Evolutionary conservation across 306 rosid genomes (phyloP).

Genomic region (Quercus gilva): DNA sequence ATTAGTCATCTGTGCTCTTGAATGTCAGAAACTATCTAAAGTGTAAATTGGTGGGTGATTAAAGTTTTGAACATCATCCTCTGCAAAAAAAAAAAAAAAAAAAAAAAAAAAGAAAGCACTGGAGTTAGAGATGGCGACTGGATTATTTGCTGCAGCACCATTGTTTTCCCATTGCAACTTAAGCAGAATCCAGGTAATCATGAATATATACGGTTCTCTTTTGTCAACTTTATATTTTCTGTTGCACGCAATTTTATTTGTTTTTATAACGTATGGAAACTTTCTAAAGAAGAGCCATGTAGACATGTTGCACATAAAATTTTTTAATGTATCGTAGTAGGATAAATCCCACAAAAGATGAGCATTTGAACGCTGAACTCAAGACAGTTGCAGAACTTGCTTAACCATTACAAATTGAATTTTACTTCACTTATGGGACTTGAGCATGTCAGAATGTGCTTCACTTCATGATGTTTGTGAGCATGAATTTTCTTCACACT

Average conservation of each 20-base stretch:
- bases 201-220: not conserved
- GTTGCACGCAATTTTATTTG: not conserved
- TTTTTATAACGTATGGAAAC: too few species aligned
- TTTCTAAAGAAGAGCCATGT: too few species aligned
- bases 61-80: not conserved
- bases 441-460: not conserved
- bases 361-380: not conserved
- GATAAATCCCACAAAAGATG: not conserved
- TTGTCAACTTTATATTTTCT: not conserved
- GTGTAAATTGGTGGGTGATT: not conserved
- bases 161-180: not conserved
- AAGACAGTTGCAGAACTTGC: too few species aligned
- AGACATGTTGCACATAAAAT: not conserved
- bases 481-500: too few species aligned
- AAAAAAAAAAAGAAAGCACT: not conserved
- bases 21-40: not conserved
- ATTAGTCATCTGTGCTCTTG: not conserved
- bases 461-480: not conserved
- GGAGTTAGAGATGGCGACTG: conserved; percentile 17
- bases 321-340: not conserved
- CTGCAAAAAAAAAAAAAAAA: not conserved
- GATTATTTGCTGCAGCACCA: conserved; percentile 4
- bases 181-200: conserved; percentile 21
- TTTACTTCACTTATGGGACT: not conserved
- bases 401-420: not conserved